These are phyloP conservation scores for Hypoxylon rickii DNA, from an alignment of 495 filamentous ascomycete species.

Conservation along the genomic window DNA sequence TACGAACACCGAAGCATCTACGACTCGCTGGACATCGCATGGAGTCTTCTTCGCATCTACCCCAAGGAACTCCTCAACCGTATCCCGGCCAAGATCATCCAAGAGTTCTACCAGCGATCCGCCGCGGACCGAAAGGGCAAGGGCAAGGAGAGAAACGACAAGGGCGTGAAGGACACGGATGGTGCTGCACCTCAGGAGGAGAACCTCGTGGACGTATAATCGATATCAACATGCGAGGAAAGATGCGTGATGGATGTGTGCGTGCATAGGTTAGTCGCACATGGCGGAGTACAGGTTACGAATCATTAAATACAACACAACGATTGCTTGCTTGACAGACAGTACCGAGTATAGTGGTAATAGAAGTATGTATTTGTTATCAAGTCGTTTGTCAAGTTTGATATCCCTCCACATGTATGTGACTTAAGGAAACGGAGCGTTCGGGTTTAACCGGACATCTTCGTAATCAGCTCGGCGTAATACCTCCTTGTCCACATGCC, in stretches of 20 bases:
- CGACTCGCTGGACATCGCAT: conserved; percentile 93
- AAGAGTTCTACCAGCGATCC: conserved; percentile 87
- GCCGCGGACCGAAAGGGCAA: conserved; percentile 65
- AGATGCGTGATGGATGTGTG: conserved; percentile 28
- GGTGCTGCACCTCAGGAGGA: conserved; percentile 59
- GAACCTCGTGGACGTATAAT: conserved; percentile 71
- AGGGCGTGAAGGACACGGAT: conserved; percentile 60
- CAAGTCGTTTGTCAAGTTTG: no score
- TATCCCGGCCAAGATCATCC: conserved; percentile 90
- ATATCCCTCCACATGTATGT: no score
- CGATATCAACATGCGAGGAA: conserved; percentile 2
- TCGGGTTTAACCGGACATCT: no score
- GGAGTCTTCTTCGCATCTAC: conserved; percentile 94
- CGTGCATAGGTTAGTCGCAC: conserved; percentile 37
- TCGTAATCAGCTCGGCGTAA: no score
- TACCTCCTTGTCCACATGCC: no score
- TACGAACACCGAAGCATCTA: conserved; percentile 90
- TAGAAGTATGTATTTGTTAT: not conserved
- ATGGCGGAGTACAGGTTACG: conserved; percentile 33
- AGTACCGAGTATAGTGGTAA: not conserved
- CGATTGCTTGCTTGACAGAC: conserved; percentile 9
- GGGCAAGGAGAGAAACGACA: conserved; percentile 68
- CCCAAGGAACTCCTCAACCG: conserved; percentile 97
- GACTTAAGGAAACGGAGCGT: no score
- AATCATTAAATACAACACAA: conserved; percentile 33